phyloP scores from a whole-genome alignment of 1,284 basidiomycete species.

The Leccinum griseonigrum region DNA sequence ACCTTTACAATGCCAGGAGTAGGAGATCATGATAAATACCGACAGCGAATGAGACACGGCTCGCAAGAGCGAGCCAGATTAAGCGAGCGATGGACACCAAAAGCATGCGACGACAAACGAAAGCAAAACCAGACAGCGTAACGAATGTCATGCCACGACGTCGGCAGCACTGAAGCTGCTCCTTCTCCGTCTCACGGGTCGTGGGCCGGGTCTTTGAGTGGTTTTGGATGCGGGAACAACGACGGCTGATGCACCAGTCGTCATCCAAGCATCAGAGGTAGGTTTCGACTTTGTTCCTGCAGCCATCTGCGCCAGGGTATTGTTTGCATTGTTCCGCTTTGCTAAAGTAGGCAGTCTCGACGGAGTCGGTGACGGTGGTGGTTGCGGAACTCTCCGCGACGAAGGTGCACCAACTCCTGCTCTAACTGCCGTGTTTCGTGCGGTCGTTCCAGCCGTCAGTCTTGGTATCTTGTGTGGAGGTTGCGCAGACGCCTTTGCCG shows the following conservation, averaged over 20 bases:
- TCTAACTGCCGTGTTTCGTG: slow-evolving; percentile 37
- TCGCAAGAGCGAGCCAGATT: slow-evolving; percentile 6
- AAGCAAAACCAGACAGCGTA: slow-evolving; percentile 6
- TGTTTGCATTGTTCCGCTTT: slow-evolving; percentile 51
- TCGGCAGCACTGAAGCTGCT: slow-evolving; percentile 83
- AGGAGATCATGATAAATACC: slow-evolving; percentile 32
- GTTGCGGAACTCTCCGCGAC: slow-evolving; percentile 37
- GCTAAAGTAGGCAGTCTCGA: slow-evolving; percentile 71
- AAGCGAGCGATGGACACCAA: slow-evolving; percentile 3
- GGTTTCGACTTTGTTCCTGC: slow-evolving; percentile 34
- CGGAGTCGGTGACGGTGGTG: slow-evolving; percentile 59
- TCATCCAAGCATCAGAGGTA: slow-evolving; percentile 67
- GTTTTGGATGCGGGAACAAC: slow-evolving; percentile 66
- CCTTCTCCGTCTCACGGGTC: slow-evolving; percentile 66
- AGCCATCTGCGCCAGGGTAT: slow-evolving; percentile 52
- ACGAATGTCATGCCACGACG: slow-evolving; percentile 56
- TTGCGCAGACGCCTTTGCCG: slow-evolving; percentile 35
- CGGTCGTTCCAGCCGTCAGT: slow-evolving; percentile 53
- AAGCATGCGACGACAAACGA: slow-evolving; percentile 12
- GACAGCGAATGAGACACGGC: slow-evolving; percentile 10
- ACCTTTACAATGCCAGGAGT: slow-evolving; percentile 32
- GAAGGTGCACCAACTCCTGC: slow-evolving; percentile 39
- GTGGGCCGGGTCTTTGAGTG: slow-evolving; percentile 61
- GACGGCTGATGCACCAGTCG: slow-evolving; percentile 63
- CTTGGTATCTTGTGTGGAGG: slow-evolving; percentile 77